A percentile compares a stretch with the other conserved stretches of the same genome.
Evolutionary conservation across 305 asterid species (phyloP).

Genomic region (Petunia hybrid): DNA sequence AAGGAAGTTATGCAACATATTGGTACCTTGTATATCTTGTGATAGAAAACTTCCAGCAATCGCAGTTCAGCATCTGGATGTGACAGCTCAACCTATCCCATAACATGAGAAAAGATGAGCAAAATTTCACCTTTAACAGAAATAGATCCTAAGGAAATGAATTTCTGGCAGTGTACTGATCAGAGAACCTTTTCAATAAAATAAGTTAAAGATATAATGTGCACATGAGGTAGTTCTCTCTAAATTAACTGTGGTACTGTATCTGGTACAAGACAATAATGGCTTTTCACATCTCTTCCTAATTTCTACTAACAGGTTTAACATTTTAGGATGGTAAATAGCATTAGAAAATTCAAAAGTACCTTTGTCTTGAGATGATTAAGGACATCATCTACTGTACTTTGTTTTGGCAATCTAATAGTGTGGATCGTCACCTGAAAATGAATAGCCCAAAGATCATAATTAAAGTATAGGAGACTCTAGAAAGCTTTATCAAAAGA

Average conservation of each 20-base stretch:
- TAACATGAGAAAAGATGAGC: conserved; percentile 35
- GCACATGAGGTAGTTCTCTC: conserved; percentile 6
- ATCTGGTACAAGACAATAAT: conserved; percentile 1
- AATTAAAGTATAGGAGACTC: conserved; percentile 29
- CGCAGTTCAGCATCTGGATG: conserved; percentile 76
- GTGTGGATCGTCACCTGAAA: conserved; percentile 73
- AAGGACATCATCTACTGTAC: conserved; percentile 79
- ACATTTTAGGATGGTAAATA: conserved; percentile 25
- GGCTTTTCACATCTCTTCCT: neutral
- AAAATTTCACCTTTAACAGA: conserved; percentile 18
- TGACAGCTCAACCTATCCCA: conserved; percentile 70
- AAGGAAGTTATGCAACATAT: conserved; percentile 29
- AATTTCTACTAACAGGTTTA: conserved; percentile 27
- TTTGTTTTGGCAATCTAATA: conserved; percentile 79
- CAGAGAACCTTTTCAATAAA: conserved; percentile 22
- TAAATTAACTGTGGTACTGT: neutral
- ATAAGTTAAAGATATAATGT: conserved; percentile 2
- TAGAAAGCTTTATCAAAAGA: conserved; percentile 27
- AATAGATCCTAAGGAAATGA: conserved; percentile 17
- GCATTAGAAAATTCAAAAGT: conserved; percentile 39
- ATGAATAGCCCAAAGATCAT: conserved; percentile 32
- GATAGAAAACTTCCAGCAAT: conserved; percentile 73
- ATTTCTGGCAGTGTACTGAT: conserved; percentile 10
- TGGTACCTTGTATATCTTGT: conserved; percentile 70
- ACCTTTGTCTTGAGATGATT: conserved; percentile 68